Base-by-base conservation (phyloP, 768 basidiomycete genomes). In the Suillus fuscotomentosus region DNA sequence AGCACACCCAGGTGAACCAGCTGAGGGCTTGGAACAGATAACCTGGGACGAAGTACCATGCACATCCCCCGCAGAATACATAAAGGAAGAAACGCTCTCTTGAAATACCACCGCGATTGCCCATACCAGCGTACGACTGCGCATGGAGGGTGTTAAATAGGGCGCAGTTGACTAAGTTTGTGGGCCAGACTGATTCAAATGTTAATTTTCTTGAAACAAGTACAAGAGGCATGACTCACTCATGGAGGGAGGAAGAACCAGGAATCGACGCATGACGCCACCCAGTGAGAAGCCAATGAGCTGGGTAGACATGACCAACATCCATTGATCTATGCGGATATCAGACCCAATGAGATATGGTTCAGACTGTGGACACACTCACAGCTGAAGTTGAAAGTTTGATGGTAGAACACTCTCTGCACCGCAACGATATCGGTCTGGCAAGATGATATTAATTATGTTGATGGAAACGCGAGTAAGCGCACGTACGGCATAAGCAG, bases 221-320 rank as follows among this genome's bases (percentile, higher is more conserved):
- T 15, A 22, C 62, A 92, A 79, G 17, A 82, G 89, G 13, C 9
- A 62, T 22, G 17, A 73, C 79, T 51, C 67, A 86, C 86, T 88
- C 87, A 88, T 88, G 1, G 86, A 86, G 3, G 84, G 83, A 10
- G 86, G 89, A 22, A 81, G 77, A 47, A 89, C 88, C 7, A 90
- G 82, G 73, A 90, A 88, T 11, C 88, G 83, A 42, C 84, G 82
- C 39, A 76, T 59, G 63, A 88, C 76, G 39, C 89, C 88, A 55
- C 64, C 64, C 20, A 65, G 51, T 20, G 62, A 65, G 22, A 65
- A 65, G 43, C 61, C 64, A 34, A 65, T 63, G 24, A 65, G 61
- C n/a, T 65, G 61, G 22, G 64, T 65, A 10, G 64, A 65, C 62
- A 65, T 65, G 5, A 63, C 64, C 39, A 63, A 38, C 61, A 65